Evolutionary conservation across 441 rosid genomes (phyloP).

Genomic region (Adansonia rubrostipa): DNA sequence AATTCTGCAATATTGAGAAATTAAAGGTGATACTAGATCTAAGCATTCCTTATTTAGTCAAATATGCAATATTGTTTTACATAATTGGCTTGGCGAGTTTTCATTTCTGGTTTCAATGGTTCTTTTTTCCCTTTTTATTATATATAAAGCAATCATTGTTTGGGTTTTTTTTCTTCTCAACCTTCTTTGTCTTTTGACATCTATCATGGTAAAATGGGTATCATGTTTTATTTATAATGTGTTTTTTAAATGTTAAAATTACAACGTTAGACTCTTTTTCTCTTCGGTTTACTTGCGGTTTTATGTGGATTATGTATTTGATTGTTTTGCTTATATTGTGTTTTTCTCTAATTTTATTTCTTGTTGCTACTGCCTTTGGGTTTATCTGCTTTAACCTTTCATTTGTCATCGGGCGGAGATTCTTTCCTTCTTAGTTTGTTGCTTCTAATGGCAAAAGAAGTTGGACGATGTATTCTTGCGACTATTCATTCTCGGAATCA

Average conservation of each 20-base stretch:
- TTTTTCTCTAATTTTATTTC: not conserved
- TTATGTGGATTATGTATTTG: not conserved
- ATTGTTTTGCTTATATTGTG: not conserved
- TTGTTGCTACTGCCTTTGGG: constrained; percentile 14
- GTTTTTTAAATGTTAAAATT: not conserved
- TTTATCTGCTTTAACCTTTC: constrained; percentile 14
- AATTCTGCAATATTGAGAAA: constrained; percentile 1
- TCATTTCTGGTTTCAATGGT: constrained; percentile 4
- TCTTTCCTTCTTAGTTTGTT: constrained; percentile 33
- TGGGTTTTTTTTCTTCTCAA: not conserved
- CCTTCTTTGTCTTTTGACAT: not conserved
- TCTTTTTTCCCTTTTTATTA: not conserved
- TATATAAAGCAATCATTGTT: not conserved
- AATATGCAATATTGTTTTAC: not conserved
- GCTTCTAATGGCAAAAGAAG: constrained; percentile 25
- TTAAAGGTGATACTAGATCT: constrained; percentile 17
- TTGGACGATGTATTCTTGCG: constrained; percentile 16
- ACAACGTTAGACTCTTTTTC: not conserved
- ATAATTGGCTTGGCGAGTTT: not conserved
- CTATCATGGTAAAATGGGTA: constrained; percentile 5
- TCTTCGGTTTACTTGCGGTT: not conserved
- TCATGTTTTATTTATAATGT: not conserved
- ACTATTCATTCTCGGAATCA: constrained; percentile 35
- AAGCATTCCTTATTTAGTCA: constrained; percentile 16
- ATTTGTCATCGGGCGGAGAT: constrained; percentile 21